Conservation (phyloP, 441 rosid species). For the Arabidopsis lyrata region DNA sequence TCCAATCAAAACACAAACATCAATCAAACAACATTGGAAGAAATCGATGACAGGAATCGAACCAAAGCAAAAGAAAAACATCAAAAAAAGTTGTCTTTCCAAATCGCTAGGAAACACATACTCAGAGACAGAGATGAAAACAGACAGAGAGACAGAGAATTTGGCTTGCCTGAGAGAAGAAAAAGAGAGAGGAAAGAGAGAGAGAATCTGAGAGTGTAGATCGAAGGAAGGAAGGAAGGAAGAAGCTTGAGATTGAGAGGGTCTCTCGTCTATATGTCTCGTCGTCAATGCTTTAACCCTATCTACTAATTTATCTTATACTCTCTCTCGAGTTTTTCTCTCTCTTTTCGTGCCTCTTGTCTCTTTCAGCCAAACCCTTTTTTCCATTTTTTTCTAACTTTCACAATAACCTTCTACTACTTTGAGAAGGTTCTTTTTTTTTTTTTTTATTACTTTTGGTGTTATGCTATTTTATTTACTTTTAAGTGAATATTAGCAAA, state of each 20-base stretch:
- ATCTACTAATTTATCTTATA: constrained; percentile 25
- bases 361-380: background rate
- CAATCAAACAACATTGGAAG: constrained; percentile 6
- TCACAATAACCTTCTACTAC: too few species aligned
- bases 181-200: constrained; percentile 16
- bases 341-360: background rate
- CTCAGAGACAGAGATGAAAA: constrained; percentile 20
- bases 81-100: background rate
- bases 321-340: background rate
- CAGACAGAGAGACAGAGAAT: constrained; percentile 39
- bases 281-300: constrained; percentile 37
- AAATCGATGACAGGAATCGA: constrained; percentile 12
- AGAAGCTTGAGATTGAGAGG: constrained; percentile 28
- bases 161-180: constrained; percentile 51
- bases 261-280: constrained; percentile 15
- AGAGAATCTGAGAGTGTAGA: constrained; percentile 36
- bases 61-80: constrained; percentile 8
- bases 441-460: too few species aligned
- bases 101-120: constrained; percentile 9
- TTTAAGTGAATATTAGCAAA: too few species aligned
- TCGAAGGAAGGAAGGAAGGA: constrained; percentile 28
- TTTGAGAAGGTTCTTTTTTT: too few species aligned
- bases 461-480: too few species aligned
- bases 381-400: background rate
- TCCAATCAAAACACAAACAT: constrained; percentile 13